Evolutionary conservation across 164 flowering plant genomes (phyloP).

Genomic region (Litsea cubeba): DNA sequence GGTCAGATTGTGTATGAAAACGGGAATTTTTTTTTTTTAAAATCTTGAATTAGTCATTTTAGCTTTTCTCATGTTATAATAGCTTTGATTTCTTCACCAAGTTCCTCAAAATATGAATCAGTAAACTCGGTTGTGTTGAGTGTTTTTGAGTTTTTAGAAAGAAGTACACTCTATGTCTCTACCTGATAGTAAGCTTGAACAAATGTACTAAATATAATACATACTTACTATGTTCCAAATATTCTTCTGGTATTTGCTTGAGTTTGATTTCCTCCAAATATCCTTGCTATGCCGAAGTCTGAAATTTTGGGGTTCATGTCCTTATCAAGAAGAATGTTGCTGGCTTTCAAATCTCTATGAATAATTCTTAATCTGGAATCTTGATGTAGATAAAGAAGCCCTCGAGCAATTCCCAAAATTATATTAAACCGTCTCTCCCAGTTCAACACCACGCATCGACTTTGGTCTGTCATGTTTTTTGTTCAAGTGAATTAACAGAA

Average conservation of each 20-base stretch:
- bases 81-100: too few species aligned
- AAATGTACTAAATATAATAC: neutral
- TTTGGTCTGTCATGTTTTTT: neutral
- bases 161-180: neutral
- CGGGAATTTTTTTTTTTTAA: too few species aligned
- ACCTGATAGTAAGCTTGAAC: neutral
- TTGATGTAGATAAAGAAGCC: conserved; percentile 54
- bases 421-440: conserved; percentile 25
- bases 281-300: conserved; percentile 49
- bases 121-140: too few species aligned
- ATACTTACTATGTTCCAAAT: conserved; percentile 38
- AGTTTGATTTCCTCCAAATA: conserved; percentile 27
- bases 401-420: conserved; percentile 43
- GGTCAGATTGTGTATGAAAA: too few species aligned
- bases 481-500: too few species aligned
- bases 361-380: conserved; percentile 49
- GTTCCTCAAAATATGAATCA: too few species aligned
- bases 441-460: conserved; percentile 6
- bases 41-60: too few species aligned
- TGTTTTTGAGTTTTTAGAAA: too few species aligned
- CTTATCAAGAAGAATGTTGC: conserved; percentile 45
- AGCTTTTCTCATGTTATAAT: too few species aligned
- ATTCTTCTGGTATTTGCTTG: conserved; percentile 22
- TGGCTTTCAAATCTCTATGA: conserved; percentile 56
- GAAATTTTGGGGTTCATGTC: conserved; percentile 46